Base-by-base conservation (phyloP, 805 yeast genomes). In the Ogataea degrootiae region DNA sequence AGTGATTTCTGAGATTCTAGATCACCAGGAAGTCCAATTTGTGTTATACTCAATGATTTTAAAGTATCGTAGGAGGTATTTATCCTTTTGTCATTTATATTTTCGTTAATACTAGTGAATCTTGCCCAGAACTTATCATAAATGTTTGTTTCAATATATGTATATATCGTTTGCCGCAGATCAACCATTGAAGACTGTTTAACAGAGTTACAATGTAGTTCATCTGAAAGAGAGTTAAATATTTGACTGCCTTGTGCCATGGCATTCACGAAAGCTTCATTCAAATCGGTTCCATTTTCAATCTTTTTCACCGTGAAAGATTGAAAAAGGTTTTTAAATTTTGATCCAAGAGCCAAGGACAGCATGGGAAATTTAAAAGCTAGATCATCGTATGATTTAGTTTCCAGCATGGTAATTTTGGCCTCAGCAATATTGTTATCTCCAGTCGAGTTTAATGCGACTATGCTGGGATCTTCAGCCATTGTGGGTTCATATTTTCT, bases 121-220 rank as follows among this genome's bases (percentile, higher is more conserved):
- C 70, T 67, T 2, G 69, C 53, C 94, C 96, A 87, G 6, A 89
- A 60, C 50, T 76, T 78, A 52, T 80, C 85, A 56, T 81, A 85
- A 33, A 88, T 62, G 47, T 82, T 81, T 50, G 74, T 56, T 56
- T 91, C 97, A 15, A 87, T 82, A 55, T 87, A 87, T 46, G 80
- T 80, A 56, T 82, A 84, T 2, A 89, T 71, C 40, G 80, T 69
- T 48, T 71, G 72, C 53, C 72, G 77, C 52, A 80, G 65, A 48
- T 83, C 79, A 8, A 49, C 14, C 6, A 48, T 39, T 16, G 58
- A 56, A 36, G 52, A 56, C 21, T 57, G 41, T 6, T 55, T 50
- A 29, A 66, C 56, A 4, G 67, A 47, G 11, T 59, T 52, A 1
- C 60, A 48, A 12, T 65, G 55, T 0, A 63, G 55, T 2, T 62